Conservation (phyloP, 1,284 basidiomycete species). For the Ustilago vetiveriae region DNA sequence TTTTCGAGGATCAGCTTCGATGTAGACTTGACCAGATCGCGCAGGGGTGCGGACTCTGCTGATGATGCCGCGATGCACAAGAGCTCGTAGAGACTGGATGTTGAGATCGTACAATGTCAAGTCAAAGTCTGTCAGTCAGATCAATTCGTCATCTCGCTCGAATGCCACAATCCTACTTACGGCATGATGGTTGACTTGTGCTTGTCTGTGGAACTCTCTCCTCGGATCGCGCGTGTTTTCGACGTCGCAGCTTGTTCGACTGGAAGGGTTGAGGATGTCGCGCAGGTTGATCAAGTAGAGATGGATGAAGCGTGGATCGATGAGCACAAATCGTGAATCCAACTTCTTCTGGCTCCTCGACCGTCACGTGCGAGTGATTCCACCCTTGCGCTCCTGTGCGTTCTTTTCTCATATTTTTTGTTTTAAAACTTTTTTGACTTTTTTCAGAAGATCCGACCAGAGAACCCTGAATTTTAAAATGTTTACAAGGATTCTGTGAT, state of each 20-base stretch:
- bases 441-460: constrained; percentile 4
- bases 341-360: too few species aligned
- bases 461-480: constrained; percentile 1
- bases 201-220: too few species aligned
- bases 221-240: too few species aligned
- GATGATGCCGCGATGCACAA: constrained; percentile 64
- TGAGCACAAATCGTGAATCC: too few species aligned
- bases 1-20: constrained; percentile 78
- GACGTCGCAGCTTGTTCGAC: too few species aligned
- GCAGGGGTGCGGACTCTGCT: constrained; percentile 72
- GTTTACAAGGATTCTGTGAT: background rate
- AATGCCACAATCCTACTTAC: too few species aligned
- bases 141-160: too few species aligned
- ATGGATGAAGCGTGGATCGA: too few species aligned
- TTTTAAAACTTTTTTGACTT: background rate
- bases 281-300: too few species aligned
- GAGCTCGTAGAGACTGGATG: constrained; percentile 65
- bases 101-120: background rate
- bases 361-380: constrained; percentile 24
- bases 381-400: too few species aligned
- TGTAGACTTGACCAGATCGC: constrained; percentile 78
- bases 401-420: background rate
- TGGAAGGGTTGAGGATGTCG: too few species aligned
- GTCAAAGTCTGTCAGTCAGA: background rate
- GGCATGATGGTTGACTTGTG: too few species aligned